Conservation (phyloP, 2,329 filamentous ascomycete species). For the Botryotinia narcissicola region DNA sequence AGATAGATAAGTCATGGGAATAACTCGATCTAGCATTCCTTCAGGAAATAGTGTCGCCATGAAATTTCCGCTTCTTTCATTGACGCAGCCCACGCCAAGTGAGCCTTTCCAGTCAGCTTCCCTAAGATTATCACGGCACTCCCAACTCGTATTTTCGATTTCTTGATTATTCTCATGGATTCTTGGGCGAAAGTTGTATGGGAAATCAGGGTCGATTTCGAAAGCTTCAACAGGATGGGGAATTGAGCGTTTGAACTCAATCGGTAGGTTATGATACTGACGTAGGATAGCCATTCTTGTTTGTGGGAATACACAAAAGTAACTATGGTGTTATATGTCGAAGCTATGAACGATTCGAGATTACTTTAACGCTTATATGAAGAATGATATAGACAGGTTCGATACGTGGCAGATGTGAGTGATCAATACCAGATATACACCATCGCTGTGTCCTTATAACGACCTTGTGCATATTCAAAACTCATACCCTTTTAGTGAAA, state of each 20-base stretch:
- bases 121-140: not conserved
- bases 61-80: not conserved
- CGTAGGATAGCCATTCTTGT: not conserved
- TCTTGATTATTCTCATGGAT: not conserved
- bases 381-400: not conserved
- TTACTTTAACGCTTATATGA: not conserved
- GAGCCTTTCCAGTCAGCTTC: not conserved
- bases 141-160: not conserved
- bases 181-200: not conserved
- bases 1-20: not conserved
- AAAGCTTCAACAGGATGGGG: not conserved
- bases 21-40: not conserved
- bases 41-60: fast-evolving
- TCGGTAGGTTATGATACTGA: not conserved
- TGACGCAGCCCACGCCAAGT: not conserved
- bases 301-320: not conserved
- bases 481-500: not conserved
- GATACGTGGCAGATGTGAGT: not conserved
- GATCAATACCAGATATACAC: too few relatives aligned
- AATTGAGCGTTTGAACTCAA: not conserved
- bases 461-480: not conserved
- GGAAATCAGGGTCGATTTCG: not conserved
- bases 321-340: not conserved
- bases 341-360: not conserved
- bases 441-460: not conserved